A percentile compares a stretch with the other conserved stretches of the same genome.
Conservation (phyloP, 495 filamentous ascomycete species). For the Penicillium angulare region DNA sequence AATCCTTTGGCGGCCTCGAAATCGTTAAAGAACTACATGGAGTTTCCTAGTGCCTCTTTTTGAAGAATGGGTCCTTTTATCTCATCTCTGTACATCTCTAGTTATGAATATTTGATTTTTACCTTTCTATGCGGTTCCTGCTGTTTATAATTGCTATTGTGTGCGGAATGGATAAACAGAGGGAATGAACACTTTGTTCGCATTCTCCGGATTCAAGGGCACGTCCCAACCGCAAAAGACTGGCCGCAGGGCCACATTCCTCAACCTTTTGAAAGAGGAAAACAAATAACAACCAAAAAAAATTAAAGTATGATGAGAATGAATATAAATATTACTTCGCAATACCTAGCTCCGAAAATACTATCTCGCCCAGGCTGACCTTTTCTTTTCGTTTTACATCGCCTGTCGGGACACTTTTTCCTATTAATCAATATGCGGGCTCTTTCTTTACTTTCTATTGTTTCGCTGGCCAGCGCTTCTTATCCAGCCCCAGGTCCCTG, state of each 20-base stretch:
- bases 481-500: constrained; percentile 56
- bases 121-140: too few relatives aligned
- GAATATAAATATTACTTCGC: background rate
- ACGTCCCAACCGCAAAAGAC: background rate
- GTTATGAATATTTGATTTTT: too few relatives aligned
- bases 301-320: background rate
- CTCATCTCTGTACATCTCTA: too few relatives aligned
- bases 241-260: background rate
- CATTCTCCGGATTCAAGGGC: background rate
- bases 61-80: too few relatives aligned
- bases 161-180: background rate
- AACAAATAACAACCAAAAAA: background rate
- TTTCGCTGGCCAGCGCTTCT: background rate
- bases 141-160: too few relatives aligned
- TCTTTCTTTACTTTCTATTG: background rate
- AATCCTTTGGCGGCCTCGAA: too few relatives aligned
- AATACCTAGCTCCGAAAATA: background rate
- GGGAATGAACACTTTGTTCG: background rate
- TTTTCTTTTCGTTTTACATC: background rate
- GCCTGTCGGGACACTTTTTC: background rate
- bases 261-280: background rate
- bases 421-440: background rate
- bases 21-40: too few relatives aligned
- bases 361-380: background rate
- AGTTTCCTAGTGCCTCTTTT: too few relatives aligned